phyloP scores from a whole-genome alignment of 768 basidiomycete species.

The Gymnopilus dilepis region DNA sequence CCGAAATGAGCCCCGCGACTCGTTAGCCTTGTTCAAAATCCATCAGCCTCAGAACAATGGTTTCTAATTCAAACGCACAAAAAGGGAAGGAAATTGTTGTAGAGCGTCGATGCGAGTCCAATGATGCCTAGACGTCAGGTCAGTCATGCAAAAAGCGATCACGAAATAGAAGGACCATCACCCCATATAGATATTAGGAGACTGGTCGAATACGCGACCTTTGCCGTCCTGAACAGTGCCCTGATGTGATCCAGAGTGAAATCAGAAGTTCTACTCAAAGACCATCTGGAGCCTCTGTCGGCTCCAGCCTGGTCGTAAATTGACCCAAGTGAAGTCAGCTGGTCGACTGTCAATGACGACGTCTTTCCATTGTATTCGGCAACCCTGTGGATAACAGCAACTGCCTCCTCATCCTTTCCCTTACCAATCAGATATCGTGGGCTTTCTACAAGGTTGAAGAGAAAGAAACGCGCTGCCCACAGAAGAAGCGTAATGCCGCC shows the following conservation, averaged over 20 bases:
- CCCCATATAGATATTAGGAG: constrained; percentile 61
- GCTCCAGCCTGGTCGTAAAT: constrained; percentile 1
- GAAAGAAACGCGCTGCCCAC: constrained; percentile 65
- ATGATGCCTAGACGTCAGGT: constrained; percentile 55
- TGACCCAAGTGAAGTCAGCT: constrained; percentile 41
- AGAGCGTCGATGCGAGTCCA: constrained; percentile 76
- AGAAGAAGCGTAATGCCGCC: constrained; percentile 72
- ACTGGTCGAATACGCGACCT: constrained; percentile 70
- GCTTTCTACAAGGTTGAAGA: constrained; percentile 71
- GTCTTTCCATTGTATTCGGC: constrained; percentile 64
- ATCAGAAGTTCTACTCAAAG: constrained; percentile 44
- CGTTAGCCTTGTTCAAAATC: constrained; percentile 48
- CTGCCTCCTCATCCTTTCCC: constrained; percentile 67
- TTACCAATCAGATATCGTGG: constrained; percentile 77
- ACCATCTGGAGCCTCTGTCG: constrained; percentile 20
- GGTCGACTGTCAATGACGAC: constrained; percentile 54
- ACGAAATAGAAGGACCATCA: constrained; percentile 21
- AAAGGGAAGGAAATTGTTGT: constrained; percentile 47
- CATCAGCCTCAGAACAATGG: too few species aligned
- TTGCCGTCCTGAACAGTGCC: constrained; percentile 64
- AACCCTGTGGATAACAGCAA: constrained; percentile 63
- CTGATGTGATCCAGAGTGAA: constrained; percentile 50
- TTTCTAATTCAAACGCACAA: constrained; percentile 22
- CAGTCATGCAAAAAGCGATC: background rate
- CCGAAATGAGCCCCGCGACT: constrained; percentile 69